These are phyloP conservation scores for Aspergillus sparsus DNA, from an alignment of 495 filamentous ascomycete species.

Conservation along the genomic window DNA sequence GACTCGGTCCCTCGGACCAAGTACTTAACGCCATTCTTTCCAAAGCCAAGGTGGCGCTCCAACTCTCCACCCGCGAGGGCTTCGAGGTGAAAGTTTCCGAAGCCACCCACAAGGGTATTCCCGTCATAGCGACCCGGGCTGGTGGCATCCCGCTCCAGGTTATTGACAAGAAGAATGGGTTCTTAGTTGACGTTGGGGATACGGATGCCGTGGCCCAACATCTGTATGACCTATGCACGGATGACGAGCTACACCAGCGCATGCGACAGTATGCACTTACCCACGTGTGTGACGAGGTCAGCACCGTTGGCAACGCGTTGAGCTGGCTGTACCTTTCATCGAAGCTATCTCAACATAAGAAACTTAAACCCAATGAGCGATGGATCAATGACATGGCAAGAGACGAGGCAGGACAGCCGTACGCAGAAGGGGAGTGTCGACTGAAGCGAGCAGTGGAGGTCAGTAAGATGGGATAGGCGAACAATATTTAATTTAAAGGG, in stretches of 20 bases:
- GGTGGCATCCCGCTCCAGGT: conserved; percentile 86
- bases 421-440: conserved; percentile 60
- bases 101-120: conserved; percentile 80
- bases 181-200: conserved; percentile 74
- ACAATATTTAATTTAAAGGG: too few species aligned
- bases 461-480: conserved; percentile 32
- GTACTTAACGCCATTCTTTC: conserved; percentile 79
- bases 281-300: conserved; percentile 79
- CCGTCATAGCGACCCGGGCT: conserved; percentile 74
- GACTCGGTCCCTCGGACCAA: conserved; percentile 77
- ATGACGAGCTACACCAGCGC: conserved; percentile 60
- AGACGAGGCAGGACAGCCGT: conserved; percentile 61
- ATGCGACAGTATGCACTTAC: conserved; percentile 68
- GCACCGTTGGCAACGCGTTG: conserved; percentile 78
- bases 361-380: conserved; percentile 48
- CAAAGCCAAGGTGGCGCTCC: conserved; percentile 70
- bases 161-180: conserved; percentile 71
- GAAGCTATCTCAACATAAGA: conserved; percentile 56
- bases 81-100: conserved; percentile 92
- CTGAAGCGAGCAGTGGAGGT: conserved; percentile 48
- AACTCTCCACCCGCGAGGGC: conserved; percentile 81
- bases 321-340: conserved; percentile 76
- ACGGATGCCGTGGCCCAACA: conserved; percentile 70
- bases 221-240: conserved; percentile 67
- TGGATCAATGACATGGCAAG: conserved; percentile 85